Evolutionary conservation across 2,329 filamentous ascomycete species (phyloP), one percentile per base, ranked within the genome.

Genomic region (Ceratocystis lukuohia): DNA sequence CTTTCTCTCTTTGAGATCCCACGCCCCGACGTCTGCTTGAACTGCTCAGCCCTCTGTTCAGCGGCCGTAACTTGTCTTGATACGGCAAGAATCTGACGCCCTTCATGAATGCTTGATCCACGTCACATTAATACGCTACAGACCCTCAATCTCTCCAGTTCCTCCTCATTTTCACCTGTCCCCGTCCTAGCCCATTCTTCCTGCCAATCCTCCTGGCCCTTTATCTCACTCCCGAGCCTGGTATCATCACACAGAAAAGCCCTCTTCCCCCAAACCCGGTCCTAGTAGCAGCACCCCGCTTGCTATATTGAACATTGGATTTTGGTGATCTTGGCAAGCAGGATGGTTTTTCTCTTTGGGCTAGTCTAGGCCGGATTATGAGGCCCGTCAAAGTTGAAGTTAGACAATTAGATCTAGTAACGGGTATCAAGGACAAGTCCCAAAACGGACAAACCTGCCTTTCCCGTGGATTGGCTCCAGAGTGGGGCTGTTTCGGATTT

Each of bases 81-180:
- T 33, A 30, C 15, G 53, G 53, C 53, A 59, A 59, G 28, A 59
- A 59, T 59, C 28, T 59, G 53, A 59, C 53, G n/a, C 53, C 28
- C 28, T 33, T 20, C 5, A 7, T 59, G 7, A 33, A 59, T 59
- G 53, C 53, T 59, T 59, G 53, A 59, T 59, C 53, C 53, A 59
- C 53, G 53, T 59, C 53, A 33, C 53, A 59, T 59, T 59, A 50
- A 50, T n/a, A n/a, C 12, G 17, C 50, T 12, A 25, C 15, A 25
- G 22, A 28, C 53, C 15, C 28, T 37, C 25, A n/a, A 12, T 33
- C 8, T 33, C 53, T 59, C 53, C 8, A 6, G 8, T 12, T 22
- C n/a, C 22, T 22, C 15, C 48, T 25, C 48, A 22, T 25, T 53
- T 25, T 10, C 20, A 10, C 46, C 48, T 28, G 3, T 25, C 20